These are phyloP conservation scores for Hygrophila difformis DNA, from an alignment of 257 asterid species.

Conservation along the genomic window DNA sequence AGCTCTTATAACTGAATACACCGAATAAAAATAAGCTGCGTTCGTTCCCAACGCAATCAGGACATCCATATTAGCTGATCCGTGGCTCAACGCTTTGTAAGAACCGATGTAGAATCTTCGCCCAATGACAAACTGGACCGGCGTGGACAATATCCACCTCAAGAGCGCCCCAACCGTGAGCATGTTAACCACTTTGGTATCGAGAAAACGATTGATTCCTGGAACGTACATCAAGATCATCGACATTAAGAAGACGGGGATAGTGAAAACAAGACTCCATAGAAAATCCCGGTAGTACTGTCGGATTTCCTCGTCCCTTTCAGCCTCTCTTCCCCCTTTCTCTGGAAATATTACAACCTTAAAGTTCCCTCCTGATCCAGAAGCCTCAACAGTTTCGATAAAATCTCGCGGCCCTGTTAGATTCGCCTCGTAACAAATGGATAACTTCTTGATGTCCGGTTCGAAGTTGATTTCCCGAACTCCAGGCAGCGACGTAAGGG, in stretches of 20 bases:
- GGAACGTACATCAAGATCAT: constrained; percentile 66
- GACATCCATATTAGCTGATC: constrained; percentile 64
- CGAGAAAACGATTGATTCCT: constrained; percentile 31
- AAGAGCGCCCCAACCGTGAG: constrained; percentile 28
- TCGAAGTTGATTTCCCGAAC: constrained; percentile 28
- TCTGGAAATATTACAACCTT: constrained; percentile 32
- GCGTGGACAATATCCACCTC: constrained; percentile 44
- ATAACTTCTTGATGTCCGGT: constrained; percentile 18
- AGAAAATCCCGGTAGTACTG: constrained; percentile 28
- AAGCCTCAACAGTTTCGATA: constrained; percentile 27
- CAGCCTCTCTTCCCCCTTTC: constrained; percentile 25
- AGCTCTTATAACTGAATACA: constrained; percentile 44
- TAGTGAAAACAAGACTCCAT: constrained; percentile 46
- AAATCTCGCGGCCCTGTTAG: constrained; percentile 47
- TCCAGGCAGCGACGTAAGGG: constrained; percentile 33
- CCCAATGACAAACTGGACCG: constrained; percentile 60
- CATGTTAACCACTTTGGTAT: constrained; percentile 36
- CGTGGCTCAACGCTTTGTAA: constrained; percentile 36
- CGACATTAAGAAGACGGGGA: constrained; percentile 49
- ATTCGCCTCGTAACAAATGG: constrained; percentile 36
- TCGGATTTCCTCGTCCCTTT: constrained; percentile 26
- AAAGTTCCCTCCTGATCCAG: constrained; percentile 27
- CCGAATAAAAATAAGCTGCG: constrained; percentile 57
- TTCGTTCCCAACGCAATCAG: constrained; percentile 54
- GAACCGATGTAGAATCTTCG: constrained; percentile 50